Evolutionary conservation across 2,329 filamentous ascomycete genomes (phyloP).

Genomic region (Coniochaeta ligniaria): DNA sequence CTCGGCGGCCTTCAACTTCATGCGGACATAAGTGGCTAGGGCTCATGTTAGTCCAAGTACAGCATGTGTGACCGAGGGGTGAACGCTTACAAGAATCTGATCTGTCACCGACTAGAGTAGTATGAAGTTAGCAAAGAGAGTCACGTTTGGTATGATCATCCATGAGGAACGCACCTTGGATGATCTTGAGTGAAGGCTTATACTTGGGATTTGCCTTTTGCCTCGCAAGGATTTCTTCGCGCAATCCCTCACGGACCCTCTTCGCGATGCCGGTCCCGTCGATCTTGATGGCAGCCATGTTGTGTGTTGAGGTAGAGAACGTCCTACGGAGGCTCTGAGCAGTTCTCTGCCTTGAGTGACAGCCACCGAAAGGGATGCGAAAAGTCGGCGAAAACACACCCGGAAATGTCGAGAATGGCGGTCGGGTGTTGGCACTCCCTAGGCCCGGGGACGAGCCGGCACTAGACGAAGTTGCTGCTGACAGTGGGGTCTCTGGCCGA

Average conservation of each 20-base stretch:
- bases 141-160: not conserved
- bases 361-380: not conserved
- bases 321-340: not conserved
- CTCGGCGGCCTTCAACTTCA: conserved; percentile 96
- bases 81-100: conserved; percentile 76
- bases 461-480: not conserved
- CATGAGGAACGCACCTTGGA: conserved; percentile 63
- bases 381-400: not conserved
- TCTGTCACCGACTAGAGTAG: conserved; percentile 69
- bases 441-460: not conserved
- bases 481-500: not conserved
- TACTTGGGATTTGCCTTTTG: conserved; percentile 82
- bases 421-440: not conserved
- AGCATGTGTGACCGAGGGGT: not conserved
- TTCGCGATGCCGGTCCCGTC: conserved; percentile 95
- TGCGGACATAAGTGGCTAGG: conserved; percentile 91
- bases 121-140: conserved; percentile 14
- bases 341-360: not conserved
- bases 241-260: conserved; percentile 76
- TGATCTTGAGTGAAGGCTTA: conserved; percentile 84
- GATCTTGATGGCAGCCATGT: conserved; percentile 85
- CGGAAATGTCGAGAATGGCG: not conserved
- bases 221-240: conserved; percentile 70
- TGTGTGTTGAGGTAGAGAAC: conserved; percentile 19
- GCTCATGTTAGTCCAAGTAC: not conserved